Base-by-base conservation (phyloP, 2,329 filamentous ascomycete species). In the Penicillium polonicum region DNA sequence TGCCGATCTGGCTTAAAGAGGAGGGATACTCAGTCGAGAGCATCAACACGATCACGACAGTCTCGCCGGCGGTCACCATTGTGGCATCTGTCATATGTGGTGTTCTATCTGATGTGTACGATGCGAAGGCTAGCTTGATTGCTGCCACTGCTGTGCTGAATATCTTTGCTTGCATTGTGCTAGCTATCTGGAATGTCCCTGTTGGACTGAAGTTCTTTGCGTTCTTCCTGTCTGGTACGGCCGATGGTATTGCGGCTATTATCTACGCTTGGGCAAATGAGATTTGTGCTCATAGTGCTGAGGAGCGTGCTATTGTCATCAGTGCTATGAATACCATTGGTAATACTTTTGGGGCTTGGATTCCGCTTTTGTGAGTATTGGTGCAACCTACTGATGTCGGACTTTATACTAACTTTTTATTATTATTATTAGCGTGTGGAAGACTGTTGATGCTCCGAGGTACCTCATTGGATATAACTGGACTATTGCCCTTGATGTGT, bases 251-350 rank as follows among this genome's bases (percentile, higher is more conserved):
- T 31, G 63, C 63, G n/a, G 62, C 60, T 29, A 65, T 66, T n/a
- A 60, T 67, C 7, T 65, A 62, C 43, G 60, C 64, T 4, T 67
- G 65, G 65, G 65, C 63, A 25, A 67, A 67, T 46, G 65, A 67
- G 45, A 64, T 67, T 13, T 67, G 65, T 65, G 43, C 74, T 52
- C 27, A 75, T 69, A 74, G 74, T 69, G 68, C 65, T 0, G 65
- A 67, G 56, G 65, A 67, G 45, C 58, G 65, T 23, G 65, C 65
- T 7, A 41, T 67, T 27, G 65, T 67, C 10, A 65, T 67, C 36
- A 66, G 65, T 59, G 58, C 65, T 0, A 65, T 65, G 63, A 67
- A 67, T 36, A 76, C 73, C 0, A 55, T 76, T 19, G 73, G 73
- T 1, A 69, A 70, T 63, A 65, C 68, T 1, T 69, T 70, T 59